Evolutionary conservation across 2,329 filamentous ascomycete species (phyloP), one percentile per base, ranked within the genome.

Genomic region (Diplodia corticola): DNA sequence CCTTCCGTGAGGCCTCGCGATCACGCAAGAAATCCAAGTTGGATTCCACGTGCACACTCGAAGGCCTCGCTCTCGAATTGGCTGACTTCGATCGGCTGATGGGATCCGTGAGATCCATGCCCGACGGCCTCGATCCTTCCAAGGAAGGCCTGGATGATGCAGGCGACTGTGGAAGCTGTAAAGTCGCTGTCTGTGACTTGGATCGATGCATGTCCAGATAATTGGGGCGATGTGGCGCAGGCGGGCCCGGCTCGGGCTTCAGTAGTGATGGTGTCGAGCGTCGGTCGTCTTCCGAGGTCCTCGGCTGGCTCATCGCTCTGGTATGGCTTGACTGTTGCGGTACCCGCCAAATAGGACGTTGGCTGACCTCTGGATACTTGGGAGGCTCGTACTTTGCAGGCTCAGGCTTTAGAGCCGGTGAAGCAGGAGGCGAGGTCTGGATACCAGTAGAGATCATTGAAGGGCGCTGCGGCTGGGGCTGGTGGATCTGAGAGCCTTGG

Each of bases 11-110:
- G 24, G 82, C 83, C 73, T 96, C 93, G 61, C 88, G 86, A 71
- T 95, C 92, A 24, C 91, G 89, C 20, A 96, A 82, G 73, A 91
- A 92, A 67, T 96, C 93, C 63, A 95, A 83, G 73, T 90, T 93
- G 0, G 91, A 91, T 71, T 93, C 91, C 3, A 96, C 85, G 75
- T 93, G 92, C 37, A 91, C 91, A 76, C 93, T 97, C 0, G 88
- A 83, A 74, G 94, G 94, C 53, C 94, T 86, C 64, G 87, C 84
- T 68, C 89, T 88, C 70, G 84, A 77, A 70, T 87, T 86, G n/a
- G 87, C 85, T 26, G 89, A 89, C 72, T 85, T 88, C 1, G 88
- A 86, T 33, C 87, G 80, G 44, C 79, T 80, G 9, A 88, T 76
- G 0, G 84, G 79, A 44, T 89, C 87, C 9, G 86, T 80, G 7